Evolutionary conservation across 176 grass and related monocot genomes (phyloP).

Genomic region (Triticum timopheevii): DNA sequence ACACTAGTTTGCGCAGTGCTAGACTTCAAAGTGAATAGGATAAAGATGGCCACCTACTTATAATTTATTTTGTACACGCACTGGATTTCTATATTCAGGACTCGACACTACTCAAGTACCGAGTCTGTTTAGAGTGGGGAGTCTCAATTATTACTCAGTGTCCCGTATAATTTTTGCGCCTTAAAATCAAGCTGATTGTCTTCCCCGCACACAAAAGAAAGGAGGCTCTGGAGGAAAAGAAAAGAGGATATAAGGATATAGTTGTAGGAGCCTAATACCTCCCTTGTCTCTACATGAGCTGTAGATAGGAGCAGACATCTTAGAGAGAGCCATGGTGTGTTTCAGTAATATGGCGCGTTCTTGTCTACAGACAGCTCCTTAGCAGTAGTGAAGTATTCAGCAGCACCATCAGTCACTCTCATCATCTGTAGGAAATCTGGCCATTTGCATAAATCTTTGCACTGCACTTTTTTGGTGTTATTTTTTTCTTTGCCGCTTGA

Average conservation of each 20-base stretch:
- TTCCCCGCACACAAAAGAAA: neutral
- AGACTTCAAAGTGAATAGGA: neutral
- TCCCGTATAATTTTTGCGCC: neutral
- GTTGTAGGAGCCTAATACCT: neutral
- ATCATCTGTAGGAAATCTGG: constrained; percentile 2
- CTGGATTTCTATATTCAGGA: neutral
- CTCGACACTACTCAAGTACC: neutral
- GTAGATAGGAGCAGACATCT: neutral
- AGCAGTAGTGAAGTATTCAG: neutral
- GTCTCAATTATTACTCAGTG: neutral
- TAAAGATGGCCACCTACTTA: neutral
- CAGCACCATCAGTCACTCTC: neutral
- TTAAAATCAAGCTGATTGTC: neutral
- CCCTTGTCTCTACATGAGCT: neutral
- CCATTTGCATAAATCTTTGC: neutral
- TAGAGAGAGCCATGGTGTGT: neutral
- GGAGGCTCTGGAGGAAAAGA: neutral
- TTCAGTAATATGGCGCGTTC: neutral
- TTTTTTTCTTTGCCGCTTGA: neutral
- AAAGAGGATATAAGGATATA: neutral
- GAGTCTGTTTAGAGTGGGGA: neutral
- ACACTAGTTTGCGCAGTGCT: neutral
- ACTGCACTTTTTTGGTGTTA: neutral
- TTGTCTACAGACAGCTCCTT: neutral
- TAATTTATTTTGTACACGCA: neutral